Base-by-base conservation (phyloP, 345 rosid species). In the Camelina neglecta region DNA sequence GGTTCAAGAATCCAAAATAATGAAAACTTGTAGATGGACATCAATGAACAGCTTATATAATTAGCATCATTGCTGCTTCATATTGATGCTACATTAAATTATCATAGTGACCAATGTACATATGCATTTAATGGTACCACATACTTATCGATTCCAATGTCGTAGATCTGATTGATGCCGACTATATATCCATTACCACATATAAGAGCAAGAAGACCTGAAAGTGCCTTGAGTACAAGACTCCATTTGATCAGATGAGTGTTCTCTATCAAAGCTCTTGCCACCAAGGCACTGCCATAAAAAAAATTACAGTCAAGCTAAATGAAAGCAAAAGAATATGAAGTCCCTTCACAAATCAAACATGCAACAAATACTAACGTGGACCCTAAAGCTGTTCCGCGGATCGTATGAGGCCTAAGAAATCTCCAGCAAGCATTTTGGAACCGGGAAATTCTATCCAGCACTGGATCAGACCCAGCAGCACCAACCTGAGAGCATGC, bases 131-230 rank as follows among this genome's bases (percentile, higher is more conserved):
- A 58, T 53, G 29, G 16, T 63, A 53, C 11, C 7, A 60, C 98
- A 13, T 90, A 94, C 97, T 90, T 94, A 87, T 94, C 98, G 66
- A 94, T 94, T 60, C 96, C 95, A 50, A 94, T 84, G 80, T 94
- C 98, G 42, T 88, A 94, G 81, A 94, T 94, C 81, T 94, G 98
- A 85, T 94, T 94, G 90, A 94, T 89, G 88, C 98, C 98, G 31
- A 94, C 98, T 35, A 94, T 94, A 76, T 91, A 94, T 26, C 98
- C 98, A 75, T 94, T 94, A 33, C 97, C 98, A 60, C 96, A 94
- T 71, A 91, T 81, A 24, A 94, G 91, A 83, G 97, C 98, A 67
- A 91, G 74, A 75, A 94, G 85, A 55, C 98, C 98, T 6, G 89
- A 85, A 56, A 91, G 74, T 8, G 98, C 97, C 87, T 90, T 94